Percentiles rank a stretch among this genome's conserved stretches.
phyloP scores from a whole-genome alignment of 345 rosid genomes.

The Diplotaxis tenuifolia region DNA sequence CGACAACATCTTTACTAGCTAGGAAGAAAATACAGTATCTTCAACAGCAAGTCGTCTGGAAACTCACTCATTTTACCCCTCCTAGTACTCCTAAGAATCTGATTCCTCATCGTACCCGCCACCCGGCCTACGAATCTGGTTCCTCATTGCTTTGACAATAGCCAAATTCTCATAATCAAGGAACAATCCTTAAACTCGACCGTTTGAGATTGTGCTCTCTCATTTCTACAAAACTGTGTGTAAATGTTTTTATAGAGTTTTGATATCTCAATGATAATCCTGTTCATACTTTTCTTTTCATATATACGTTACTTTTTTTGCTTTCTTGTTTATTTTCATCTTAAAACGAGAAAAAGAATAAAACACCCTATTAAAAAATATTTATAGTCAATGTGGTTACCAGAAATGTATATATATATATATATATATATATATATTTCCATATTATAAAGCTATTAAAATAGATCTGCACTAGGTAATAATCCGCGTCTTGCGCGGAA shows the following conservation, averaged over 20 bases:
- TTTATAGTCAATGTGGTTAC: background rate
- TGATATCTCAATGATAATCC: background rate
- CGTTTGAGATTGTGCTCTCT: background rate
- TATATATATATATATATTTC: too few species aligned
- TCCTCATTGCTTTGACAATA: background rate
- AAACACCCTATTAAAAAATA: background rate
- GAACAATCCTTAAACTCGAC: background rate
- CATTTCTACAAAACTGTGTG: background rate
- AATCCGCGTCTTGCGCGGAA: too few species aligned
- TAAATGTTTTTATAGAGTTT: background rate
- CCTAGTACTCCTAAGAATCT: too few species aligned
- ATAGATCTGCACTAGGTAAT: too few species aligned
- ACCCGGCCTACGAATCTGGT: background rate
- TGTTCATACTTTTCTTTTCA: background rate
- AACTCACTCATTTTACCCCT: background rate
- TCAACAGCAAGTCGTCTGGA: slow-evolving; percentile 5
- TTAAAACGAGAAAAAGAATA: background rate
- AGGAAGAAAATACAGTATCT: background rate
- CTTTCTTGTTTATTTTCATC: background rate
- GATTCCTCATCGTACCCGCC: too few species aligned
- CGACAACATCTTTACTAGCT: background rate
- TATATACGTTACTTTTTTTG: background rate
- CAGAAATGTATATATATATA: background rate
- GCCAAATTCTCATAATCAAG: background rate
- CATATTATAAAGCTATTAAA: too few species aligned